Evolutionary conservation across 139 green algal genomes (phyloP), one percentile per base, ranked within the genome.

Genomic region (Tetradesmus lagerheimii): DNA sequence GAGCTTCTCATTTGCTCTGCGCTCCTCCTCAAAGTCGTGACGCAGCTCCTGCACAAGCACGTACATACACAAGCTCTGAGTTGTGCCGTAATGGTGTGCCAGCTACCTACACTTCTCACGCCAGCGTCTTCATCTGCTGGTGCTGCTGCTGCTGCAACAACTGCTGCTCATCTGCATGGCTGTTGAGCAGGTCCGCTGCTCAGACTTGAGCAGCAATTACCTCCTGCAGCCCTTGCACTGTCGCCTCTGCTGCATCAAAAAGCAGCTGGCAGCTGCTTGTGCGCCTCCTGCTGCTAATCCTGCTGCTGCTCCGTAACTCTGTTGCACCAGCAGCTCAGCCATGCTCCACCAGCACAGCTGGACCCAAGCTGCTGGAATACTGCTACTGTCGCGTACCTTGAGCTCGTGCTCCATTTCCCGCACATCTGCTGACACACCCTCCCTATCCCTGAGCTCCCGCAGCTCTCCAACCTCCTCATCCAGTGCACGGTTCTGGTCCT

Each of bases 391-490:
- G 57, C 66, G 15, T 27, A 87, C 87, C 87, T 64, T 86, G 34
- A 91, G 78, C 62, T 91, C 87, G 18, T 39, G 23, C 66, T 91
- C 78, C 79, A 91, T 53, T 15, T 83, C 80, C 20, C 43, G 38
- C 11, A 83, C 80, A 39, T 91, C 64, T 39, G 27, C 80, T 23
- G 34, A 64, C 0, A 76, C 16, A 4, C 35, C 80, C 29, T 78
- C 77, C 27, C 45, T 50, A n/a, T 91, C 87, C 23, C 57, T 34
- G 34, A 91, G 57, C 79, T 91, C 76, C 62, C 87, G 47, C 38
- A 91, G 62, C 78, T 91, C 87, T 12, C 29, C 38, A 16, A 91
- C 38, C 31, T 91, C 78, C 57, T 87, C 87, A 35, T 91, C 87
- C 29, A 91, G 34, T 25, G 29, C 25, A 29, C 87, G 45, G 77